Percentiles rank a stretch among this genome's conserved stretches.
Evolutionary conservation across 2,329 filamentous ascomycete species (phyloP).

Genomic region (Scedosporium boydii): DNA sequence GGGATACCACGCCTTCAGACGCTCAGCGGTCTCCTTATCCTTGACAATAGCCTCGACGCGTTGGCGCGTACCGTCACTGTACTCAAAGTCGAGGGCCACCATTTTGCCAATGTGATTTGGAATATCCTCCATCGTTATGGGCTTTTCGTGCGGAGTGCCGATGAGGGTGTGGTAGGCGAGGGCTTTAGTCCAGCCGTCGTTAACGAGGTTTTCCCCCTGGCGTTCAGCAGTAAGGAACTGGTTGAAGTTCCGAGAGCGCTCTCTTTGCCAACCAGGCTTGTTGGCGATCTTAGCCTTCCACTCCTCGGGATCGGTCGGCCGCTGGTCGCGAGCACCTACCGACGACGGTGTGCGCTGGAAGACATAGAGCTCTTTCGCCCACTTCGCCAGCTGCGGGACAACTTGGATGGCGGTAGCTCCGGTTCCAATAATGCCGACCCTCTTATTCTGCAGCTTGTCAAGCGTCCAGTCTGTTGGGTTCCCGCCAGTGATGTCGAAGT

Average conservation of each 20-base stretch:
- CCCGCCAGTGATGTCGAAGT: slow-evolving; percentile 33
- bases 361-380: slow-evolving; percentile 41
- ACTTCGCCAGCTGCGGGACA: slow-evolving; percentile 33
- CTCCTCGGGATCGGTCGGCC: slow-evolving; percentile 28
- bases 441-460: slow-evolving; percentile 34
- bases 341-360: slow-evolving; percentile 44
- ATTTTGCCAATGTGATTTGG: slow-evolving; percentile 11
- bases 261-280: slow-evolving; percentile 28
- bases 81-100: slow-evolving; percentile 28
- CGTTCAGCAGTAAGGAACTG: slow-evolving; percentile 5
- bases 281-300: slow-evolving; percentile 25
- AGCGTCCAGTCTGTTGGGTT: slow-evolving; percentile 26
- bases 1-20: slow-evolving; percentile 50
- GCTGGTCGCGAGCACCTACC: slow-evolving; percentile 27
- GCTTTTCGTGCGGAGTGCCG: slow-evolving; percentile 16
- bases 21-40: slow-evolving; percentile 37
- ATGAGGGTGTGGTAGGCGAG: slow-evolving; percentile 28
- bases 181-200: slow-evolving; percentile 37
- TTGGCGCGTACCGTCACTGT: slow-evolving; percentile 30
- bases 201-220: slow-evolving; percentile 29
- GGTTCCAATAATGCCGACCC: slow-evolving; percentile 39
- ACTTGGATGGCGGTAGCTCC: slow-evolving; percentile 38
- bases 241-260: slow-evolving; percentile 18
- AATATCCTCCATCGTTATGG: slow-evolving; percentile 11
- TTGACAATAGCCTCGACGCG: slow-evolving; percentile 38